Conservation (phyloP, 2,329 filamentous ascomycete genomes). For the Penicillium rolfsii region DNA sequence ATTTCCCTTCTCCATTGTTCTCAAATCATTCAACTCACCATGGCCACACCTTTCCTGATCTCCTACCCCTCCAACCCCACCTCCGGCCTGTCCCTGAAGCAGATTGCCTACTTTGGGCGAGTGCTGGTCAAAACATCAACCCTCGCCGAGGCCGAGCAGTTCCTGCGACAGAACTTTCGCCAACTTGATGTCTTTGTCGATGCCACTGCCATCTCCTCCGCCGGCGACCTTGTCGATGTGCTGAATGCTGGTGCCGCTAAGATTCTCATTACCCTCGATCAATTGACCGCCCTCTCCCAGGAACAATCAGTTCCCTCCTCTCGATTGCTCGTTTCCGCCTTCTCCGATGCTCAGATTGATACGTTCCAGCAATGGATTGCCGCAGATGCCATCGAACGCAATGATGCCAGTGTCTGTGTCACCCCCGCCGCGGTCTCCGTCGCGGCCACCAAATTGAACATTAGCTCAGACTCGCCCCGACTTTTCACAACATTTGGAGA, state of each 20-base stretch:
- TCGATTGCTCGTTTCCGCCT: constrained; percentile 60
- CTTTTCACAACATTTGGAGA: constrained; percentile 44
- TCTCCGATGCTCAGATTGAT: constrained; percentile 43
- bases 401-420: constrained; percentile 41
- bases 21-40: constrained; percentile 26
- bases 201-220: constrained; percentile 67
- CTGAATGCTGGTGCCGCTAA: constrained; percentile 84
- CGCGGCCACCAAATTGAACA: constrained; percentile 43
- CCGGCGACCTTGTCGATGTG: constrained; percentile 75
- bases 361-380: constrained; percentile 47
- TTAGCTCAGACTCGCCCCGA: constrained; percentile 45
- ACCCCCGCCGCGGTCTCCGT: constrained; percentile 43
- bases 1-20: constrained; percentile 1
- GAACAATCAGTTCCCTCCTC: constrained; percentile 57
- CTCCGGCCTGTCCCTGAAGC: constrained; percentile 56
- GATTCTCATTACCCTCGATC: constrained; percentile 76
- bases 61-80: constrained; percentile 48
- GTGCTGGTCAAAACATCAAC: constrained; percentile 58
- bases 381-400: constrained; percentile 39
- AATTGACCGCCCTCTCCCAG: constrained; percentile 61
- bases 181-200: constrained; percentile 72
- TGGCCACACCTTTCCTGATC: constrained; percentile 50
- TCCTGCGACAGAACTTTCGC: constrained; percentile 61
- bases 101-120: constrained; percentile 62
- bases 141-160: constrained; percentile 47